Percentiles rank a stretch among this genome's conserved stretches.
These are phyloP conservation scores for Thymus quinquecostatus DNA, from an alignment of 257 asterid species.

Conservation along the genomic window DNA sequence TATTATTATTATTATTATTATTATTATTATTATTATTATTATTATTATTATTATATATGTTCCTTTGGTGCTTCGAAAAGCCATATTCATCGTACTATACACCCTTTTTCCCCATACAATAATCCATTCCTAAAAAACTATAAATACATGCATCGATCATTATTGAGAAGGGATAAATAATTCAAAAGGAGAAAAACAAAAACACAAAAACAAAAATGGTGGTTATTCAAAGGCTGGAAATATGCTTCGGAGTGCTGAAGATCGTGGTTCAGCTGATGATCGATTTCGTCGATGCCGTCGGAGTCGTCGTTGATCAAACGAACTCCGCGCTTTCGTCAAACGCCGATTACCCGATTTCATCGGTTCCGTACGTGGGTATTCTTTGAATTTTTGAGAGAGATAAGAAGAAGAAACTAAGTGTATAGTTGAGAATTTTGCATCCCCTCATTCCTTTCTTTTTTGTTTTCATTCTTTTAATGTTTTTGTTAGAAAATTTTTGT, in stretches of 20 bases:
- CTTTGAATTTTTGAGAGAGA: conserved; percentile 35
- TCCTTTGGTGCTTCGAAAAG: conserved; percentile 37
- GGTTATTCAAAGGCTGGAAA: conserved; percentile 56
- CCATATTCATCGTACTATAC: not conserved
- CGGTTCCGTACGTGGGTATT: conserved; percentile 57
- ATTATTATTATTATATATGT: conserved; percentile 16
- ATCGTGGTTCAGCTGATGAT: conserved; percentile 42
- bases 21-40: too few species aligned
- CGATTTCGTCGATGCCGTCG: conserved; percentile 52
- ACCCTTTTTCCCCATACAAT: not conserved
- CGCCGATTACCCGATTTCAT: conserved; percentile 31
- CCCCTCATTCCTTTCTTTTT: not conserved
- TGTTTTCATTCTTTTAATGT: not conserved
- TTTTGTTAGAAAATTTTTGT: conserved; percentile 19
- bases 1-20: too few species aligned
- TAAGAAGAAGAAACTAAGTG: not conserved
- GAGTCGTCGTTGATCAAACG: conserved; percentile 26
- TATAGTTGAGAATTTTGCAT: conserved; percentile 8
- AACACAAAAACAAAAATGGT: conserved; percentile 18
- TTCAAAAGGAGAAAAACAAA: not conserved
- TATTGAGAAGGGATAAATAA: not conserved
- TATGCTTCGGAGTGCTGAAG: conserved; percentile 52
- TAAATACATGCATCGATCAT: conserved; percentile 9
- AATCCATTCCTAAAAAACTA: conserved; percentile 21
- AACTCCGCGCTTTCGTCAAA: conserved; percentile 25